Evolutionary conservation across 495 filamentous ascomycete genomes (phyloP), one percentile per base, ranked within the genome.

Genomic region (Ascobolus immersus): DNA sequence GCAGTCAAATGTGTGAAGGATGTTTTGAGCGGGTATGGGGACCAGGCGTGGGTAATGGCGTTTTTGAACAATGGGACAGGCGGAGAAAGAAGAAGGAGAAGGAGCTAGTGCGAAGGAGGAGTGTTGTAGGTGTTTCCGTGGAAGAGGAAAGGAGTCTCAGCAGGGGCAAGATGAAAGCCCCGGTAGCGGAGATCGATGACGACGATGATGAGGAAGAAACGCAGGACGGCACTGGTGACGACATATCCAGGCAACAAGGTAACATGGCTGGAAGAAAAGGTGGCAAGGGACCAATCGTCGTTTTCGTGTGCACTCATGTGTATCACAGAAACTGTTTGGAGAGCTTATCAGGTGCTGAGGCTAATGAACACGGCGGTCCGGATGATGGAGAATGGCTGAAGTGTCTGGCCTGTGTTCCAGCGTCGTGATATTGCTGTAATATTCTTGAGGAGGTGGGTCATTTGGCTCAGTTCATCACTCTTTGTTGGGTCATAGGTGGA

Each of bases 21-120:
- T 99, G 86, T 36, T 71, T 71, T 18, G 65, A 65, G 39, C 60
- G 80, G 13, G 67, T 80, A 2, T 99, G 86, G 86, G 86, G 86
- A 0, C 79, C 79, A 2, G 81, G 80, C 2, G 75, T 76, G 12
- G 72, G 77, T 1, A 67, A 71, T 2, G 59, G 69, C 31, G 62
- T 84, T 13, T 93, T 78, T 59, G 65, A 74, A 22, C 72, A 69
- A 5, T 93, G 79, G 80, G 69, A 79, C 49, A 58, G 59, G 35
- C 62, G 57, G 33, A 65, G 74, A 44, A 53, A 55, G 7, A 49
- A 55, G n/a, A 45, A 48, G 13, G 45, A 48, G 27, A 38, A 33
- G 10, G 12, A 35, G 21, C 35, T 38, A 7, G 45, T 41, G 27
- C 41, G 44, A 25, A 45, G 45, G 24, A 41, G 41, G 12, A 8